Evolutionary conservation across 2,329 filamentous ascomycete species (phyloP).

Genomic region (Penicillium sp.): DNA sequence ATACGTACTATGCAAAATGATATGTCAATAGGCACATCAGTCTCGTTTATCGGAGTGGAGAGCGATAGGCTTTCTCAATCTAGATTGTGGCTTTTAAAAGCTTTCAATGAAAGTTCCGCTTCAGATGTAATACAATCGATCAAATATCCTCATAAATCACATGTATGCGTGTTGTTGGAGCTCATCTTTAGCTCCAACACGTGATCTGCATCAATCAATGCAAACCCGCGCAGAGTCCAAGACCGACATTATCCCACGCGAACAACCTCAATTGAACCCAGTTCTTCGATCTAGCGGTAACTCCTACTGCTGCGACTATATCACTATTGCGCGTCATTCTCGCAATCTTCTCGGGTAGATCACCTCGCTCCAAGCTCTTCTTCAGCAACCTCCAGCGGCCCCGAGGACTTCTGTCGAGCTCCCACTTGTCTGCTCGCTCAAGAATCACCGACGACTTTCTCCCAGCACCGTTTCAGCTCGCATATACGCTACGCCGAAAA

Average conservation of each 20-base stretch:
- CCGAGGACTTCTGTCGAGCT: conserved; percentile 1
- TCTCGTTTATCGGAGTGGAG: too few species aligned
- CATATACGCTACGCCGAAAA: not conserved
- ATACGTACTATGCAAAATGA: not conserved
- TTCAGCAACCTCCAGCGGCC: not conserved
- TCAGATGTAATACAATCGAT: too few species aligned
- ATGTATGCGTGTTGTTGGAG: not conserved
- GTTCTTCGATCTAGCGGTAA: not conserved
- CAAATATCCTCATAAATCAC: not conserved
- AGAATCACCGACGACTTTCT: not conserved
- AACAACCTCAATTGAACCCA: conserved; percentile 7
- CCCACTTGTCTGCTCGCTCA: not conserved
- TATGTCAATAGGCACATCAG: not conserved
- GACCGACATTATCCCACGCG: conserved; percentile 7
- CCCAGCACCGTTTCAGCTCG: not conserved
- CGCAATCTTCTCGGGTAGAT: not conserved
- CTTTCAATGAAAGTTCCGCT: too few species aligned
- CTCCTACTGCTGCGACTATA: not conserved
- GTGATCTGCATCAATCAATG: conserved; percentile 20
- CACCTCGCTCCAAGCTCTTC: not conserved
- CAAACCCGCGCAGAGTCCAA: conserved; percentile 17
- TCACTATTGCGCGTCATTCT: not conserved
- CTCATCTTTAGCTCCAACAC: conserved; percentile 13
- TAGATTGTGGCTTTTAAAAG: too few species aligned
- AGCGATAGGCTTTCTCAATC: too few species aligned